Conservation (phyloP, 176 grass and related monocot species). For the Juncus effusus region DNA sequence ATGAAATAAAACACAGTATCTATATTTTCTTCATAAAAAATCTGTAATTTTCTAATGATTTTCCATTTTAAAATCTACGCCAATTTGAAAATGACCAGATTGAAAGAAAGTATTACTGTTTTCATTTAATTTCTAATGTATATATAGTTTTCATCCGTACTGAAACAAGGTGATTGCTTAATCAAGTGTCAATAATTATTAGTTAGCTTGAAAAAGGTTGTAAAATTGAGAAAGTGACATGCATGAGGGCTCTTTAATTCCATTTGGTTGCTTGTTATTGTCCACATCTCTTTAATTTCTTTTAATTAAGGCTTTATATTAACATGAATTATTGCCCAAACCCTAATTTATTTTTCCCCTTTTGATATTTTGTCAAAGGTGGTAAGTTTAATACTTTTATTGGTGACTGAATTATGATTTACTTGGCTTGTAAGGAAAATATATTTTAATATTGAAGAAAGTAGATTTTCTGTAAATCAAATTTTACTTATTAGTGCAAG, state of each 20-base stretch:
- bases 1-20: background rate
- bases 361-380: background rate
- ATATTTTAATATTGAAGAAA: background rate
- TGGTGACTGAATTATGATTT: background rate
- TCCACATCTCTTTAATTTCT: slow-evolving; percentile 18
- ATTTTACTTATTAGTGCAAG: background rate
- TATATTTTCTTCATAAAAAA: background rate
- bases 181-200: slow-evolving; percentile 23
- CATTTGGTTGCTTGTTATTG: slow-evolving; percentile 34
- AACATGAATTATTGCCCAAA: background rate
- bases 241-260: slow-evolving; percentile 30
- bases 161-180: slow-evolving; percentile 28
- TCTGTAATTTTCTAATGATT: background rate
- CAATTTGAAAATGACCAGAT: too few species aligned
- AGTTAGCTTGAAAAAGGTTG: slow-evolving; percentile 24
- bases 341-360: background rate
- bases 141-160: background rate
- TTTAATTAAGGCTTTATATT: slow-evolving; percentile 14
- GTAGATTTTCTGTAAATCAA: background rate
- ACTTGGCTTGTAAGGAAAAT: background rate
- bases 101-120: too few species aligned
- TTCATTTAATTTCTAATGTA: too few species aligned
- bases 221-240: slow-evolving; percentile 27
- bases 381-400: background rate
- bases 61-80: too few species aligned